Base-by-base conservation (phyloP, 192 early-diverging fungal species). In the Backusella tarrabulga region DNA sequence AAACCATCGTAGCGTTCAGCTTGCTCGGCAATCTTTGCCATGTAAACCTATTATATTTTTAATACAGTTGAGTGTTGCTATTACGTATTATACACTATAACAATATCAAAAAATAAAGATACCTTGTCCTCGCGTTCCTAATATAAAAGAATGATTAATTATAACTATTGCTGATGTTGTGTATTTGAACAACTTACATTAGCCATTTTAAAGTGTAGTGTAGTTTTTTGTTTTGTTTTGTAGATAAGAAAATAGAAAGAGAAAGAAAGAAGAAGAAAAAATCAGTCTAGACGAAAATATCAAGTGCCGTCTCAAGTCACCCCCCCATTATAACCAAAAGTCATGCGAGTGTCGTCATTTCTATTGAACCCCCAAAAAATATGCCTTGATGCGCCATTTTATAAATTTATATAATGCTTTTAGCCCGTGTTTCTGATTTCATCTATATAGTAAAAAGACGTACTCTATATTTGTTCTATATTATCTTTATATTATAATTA, bases 11-110 rank as follows among this genome's bases (percentile, higher is more conserved):
- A 99, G 81, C 97, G 93, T 89, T 99, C 97, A 77, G 97, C 97
- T 87, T 99, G 97, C 90, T 99, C 97, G 79, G 96, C 93, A 83
- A 99, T 93, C 93, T 97, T 97, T 88, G 97, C 97, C 92, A 97
- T 95, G 91, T 97, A 99, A 75, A 99, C 97, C 84, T 92, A 80
- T 34, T 15, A 67, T 21, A 40, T 75, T 38, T n/a, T 17, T 26
- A 23, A 34, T 63, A n/a, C 21, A 63, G 12, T 63, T 63, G 9
- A 1, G 26, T 2, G 26, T 60, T 26, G 23, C 14, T 63, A 63
- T 63, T 54, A 36, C 34, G 32, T 72, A 46, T 52, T 52, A 42
- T 15, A 11, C 9, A 17, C 12, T 56, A 29, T 23, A 23, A 12
- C 21, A n/a, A 12, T 34, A 19, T 42, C 26, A 36, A 34, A 15